Base-by-base conservation (phyloP, 306 rosid species). In the Vachellia collinsii region DNA sequence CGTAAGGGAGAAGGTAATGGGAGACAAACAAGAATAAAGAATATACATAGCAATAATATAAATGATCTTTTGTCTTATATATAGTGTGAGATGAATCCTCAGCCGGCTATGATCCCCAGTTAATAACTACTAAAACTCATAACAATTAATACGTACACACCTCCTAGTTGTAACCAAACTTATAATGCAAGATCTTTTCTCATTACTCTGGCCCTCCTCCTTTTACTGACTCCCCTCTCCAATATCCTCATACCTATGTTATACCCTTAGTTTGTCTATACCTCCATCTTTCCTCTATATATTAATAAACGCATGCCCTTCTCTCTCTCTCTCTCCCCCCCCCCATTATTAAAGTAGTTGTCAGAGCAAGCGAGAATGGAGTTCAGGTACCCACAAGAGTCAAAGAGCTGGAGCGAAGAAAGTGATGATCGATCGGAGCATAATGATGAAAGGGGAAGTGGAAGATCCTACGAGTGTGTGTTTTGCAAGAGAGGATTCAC, bases 401-500 rank as follows among this genome's bases (percentile, higher is more conserved):
- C 88, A 59, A 89, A 86, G 88, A 87, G 82, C 86, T 86, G 84
- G n/a, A 79, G 83, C 25, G 88, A 88, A 29, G 86, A 88, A 77
- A 81, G 64, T 5, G 86, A 90, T 37, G 86, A 90, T 42, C 82
- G 71, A 70, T 83, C 83, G 8, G 84, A 69, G 75, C 85, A 71
- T 9, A 81, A 80, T 19, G 79, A 89, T 56, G 58, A 61, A 4
- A 77, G 64, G 58, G 91, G 86, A 54, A 75, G 83, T 0, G 92
- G 94, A 54, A 83, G 92, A 79, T 89, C 86, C 63, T 90, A 92
- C 29, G 98, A 92, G 93, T 94, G 98, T 69, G 89, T 88, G n/a
- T 94, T 85, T 74, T 94, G 98, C 89, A 94, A 85, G 85, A 87
- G 98, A 77, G 98, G 98, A 29, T 94, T 94, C 85, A 90, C 94